Evolutionary conservation across 2,329 filamentous ascomycete species (phyloP).

Genomic region (Lachnellula arida): DNA sequence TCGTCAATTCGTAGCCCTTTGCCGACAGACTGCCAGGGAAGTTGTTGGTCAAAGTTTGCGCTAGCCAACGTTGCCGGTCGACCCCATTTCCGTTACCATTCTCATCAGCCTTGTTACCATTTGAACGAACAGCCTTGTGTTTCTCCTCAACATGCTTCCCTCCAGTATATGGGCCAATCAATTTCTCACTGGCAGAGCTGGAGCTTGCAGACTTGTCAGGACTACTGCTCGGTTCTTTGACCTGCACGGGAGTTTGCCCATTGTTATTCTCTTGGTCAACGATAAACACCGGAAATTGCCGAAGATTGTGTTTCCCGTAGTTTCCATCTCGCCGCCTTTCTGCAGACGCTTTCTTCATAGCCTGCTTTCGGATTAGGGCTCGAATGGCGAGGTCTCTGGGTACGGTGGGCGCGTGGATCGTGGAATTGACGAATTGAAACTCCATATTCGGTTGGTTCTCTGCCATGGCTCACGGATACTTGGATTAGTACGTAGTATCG

Average conservation of each 20-base stretch:
- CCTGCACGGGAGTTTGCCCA: background rate
- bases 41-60: background rate
- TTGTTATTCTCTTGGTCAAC: conserved; percentile 10
- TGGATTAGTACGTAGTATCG: background rate
- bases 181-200: background rate
- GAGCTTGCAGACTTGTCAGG: no score
- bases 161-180: background rate
- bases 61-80: conserved; percentile 2
- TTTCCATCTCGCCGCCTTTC: conserved; percentile 29
- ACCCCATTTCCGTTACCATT: no score
- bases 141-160: background rate
- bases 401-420: conserved; percentile 17
- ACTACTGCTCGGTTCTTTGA: no score
- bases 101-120: conserved; percentile 1
- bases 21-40: conserved; percentile 13
- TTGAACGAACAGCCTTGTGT: background rate
- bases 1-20: conserved; percentile 26
- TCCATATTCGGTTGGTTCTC: conserved; percentile 8
- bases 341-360: conserved; percentile 35
- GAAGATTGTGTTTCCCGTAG: conserved; percentile 32
- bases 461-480: conserved; percentile 1
- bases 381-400: conserved; percentile 22
- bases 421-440: conserved; percentile 28
- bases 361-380: conserved; percentile 34
- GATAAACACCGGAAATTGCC: conserved; percentile 27